Evolutionary conservation across 2,329 filamentous ascomycete genomes (phyloP), one percentile per base, ranked within the genome.

Genomic region (Emmonsiellopsis sp.): DNA sequence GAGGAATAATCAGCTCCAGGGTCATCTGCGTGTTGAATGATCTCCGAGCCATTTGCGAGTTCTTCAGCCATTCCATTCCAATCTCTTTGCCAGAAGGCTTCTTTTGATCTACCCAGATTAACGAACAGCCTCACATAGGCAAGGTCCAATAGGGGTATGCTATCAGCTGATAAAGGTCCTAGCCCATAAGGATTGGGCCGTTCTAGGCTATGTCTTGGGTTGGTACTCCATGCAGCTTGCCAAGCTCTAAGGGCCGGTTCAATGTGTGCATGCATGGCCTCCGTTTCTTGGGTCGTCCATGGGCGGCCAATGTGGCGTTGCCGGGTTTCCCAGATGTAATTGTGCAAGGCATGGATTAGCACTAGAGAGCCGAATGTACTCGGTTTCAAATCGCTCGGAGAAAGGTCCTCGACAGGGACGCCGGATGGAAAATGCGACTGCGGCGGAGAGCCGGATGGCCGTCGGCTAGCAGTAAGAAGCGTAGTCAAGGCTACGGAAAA

Each of bases 291-390:
- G 35, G 85, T 83, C 1, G 90, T 95, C 92, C 92, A 96, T 48
- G 89, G 78, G 57, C 89, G 85, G 61, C 87, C 90, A 62, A 91
- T 85, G 62, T 96, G 91, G 51, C 90, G 79, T 70, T 95, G 91
- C 26, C 92, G 81, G 0, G 91, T 96, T 71, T 97, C 92, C 93
- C 93, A 97, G 44, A 97, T 96, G 69, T 95, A 96, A 62, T 96
- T 96, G 72, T 97, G 93, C 26, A 97, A 77, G 3, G 93, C 91
- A 65, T 95, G 92, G 67, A 97, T 96, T 58, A 98, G 74, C 5
- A 96, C 80, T 32, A 96, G 77, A 66, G 90, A 95, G 7, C 92
- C 93, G 67, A 95, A 95, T 0, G 90, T 91, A 71, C 92, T 96
- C 0, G 90, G 89, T 59, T 81, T 83, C 47, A 93, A 76, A 35